Base-by-base conservation (phyloP, 805 yeast species). In the Lachancea cidri region DNA sequence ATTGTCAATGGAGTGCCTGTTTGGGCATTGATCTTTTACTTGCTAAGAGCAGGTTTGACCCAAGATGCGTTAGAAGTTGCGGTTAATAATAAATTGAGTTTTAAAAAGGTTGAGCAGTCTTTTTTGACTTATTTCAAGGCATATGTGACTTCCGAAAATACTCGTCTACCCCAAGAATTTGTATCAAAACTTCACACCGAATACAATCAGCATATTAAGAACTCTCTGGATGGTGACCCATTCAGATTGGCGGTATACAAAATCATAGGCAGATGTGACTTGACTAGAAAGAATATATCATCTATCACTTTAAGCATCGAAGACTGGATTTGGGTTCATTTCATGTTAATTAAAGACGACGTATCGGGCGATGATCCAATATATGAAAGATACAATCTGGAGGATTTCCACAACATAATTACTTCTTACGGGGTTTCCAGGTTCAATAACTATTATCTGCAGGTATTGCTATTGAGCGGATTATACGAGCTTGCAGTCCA, bases 311-410 rank as follows among this genome's bases (percentile, higher is more conserved):
- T 79, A 29, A 85, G 94, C 44, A 77, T 89, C 36, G 98, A 91
- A 62, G 98, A 91, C 65, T 91, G 98, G 98, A 62, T 91, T 37
- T 91, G 98, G 98, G 77, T 85, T 58, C 97, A 93, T 63, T 72
- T 93, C 42, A 73, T 79, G 63, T 71, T 91, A 20, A 77, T 85
- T 13, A 76, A 80, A 42, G 91, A 86, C 53, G 74, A 68, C 35
- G 57, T 51, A 29, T 65, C 63, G 14, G 71, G 64, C 14, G 71
- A 67, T 20, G 76, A 71, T 37, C 76, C 83, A 27, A 66, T 79
- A 8, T 78, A 76, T 56, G 95, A 86, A 52, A 73, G 76, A 46
- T 91, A 87, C 60, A 73, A 81, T 1, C 68, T 93, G 43, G 64
- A 58, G 20, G 95, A 87, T 54, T 73, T 93, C 50, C 96, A 87